Conservation (phyloP, 495 filamentous ascomycete species). For the Podospora didyma region DNA sequence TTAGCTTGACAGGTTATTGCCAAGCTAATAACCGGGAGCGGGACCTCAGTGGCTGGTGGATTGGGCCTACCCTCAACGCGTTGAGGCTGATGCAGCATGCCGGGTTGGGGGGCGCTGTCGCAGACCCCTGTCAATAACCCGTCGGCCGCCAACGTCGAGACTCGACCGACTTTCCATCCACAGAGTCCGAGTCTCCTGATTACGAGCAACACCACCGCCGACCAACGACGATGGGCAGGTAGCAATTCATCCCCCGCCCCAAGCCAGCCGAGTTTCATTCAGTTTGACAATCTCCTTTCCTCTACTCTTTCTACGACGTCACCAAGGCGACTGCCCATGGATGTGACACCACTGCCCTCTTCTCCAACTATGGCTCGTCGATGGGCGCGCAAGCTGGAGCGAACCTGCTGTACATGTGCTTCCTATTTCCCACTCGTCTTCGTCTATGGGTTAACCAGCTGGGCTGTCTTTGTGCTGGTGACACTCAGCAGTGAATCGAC, state of each 20-base stretch:
- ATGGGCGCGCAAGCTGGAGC: constrained; percentile 76
- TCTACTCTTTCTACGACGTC: no score
- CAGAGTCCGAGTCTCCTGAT: not conserved
- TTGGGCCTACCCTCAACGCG: no score
- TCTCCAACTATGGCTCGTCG: constrained; percentile 31
- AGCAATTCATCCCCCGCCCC: constrained; percentile 1
- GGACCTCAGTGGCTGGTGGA: no score
- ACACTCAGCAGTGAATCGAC: constrained; percentile 61
- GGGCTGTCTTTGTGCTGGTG: constrained; percentile 85
- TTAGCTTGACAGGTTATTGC: no score
- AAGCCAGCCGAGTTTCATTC: not conserved
- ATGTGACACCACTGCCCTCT: not conserved
- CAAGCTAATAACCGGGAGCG: no score
- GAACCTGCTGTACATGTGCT: constrained; percentile 71
- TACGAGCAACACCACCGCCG: not conserved
- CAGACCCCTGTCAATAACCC: no score
- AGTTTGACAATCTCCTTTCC: no score
- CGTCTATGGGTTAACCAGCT: constrained; percentile 82
- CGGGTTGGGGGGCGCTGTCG: no score
- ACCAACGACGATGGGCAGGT: constrained; percentile 1
- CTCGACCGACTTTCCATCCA: not conserved
- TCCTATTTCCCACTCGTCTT: constrained; percentile 88
- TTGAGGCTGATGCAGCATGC: no score
- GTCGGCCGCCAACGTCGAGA: no score
- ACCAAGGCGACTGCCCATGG: not conserved